phyloP scores from a whole-genome alignment of 257 asterid genomes.

The Petrea volubilis region DNA sequence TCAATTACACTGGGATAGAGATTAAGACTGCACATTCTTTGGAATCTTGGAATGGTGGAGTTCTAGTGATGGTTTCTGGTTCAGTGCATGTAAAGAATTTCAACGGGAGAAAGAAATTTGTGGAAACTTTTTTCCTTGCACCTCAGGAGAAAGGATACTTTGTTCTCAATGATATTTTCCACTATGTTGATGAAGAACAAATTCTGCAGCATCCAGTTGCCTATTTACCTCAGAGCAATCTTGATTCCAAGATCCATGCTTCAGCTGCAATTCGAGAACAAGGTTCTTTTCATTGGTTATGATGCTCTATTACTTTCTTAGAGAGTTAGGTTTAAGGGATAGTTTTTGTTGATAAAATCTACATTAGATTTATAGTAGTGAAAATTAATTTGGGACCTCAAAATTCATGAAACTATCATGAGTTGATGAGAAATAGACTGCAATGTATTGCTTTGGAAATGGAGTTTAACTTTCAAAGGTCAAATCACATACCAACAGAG shows the following conservation, averaged over 20 bases:
- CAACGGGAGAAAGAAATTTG: slow-evolving; percentile 74
- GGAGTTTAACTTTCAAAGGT: no score
- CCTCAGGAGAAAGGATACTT: slow-evolving; percentile 95
- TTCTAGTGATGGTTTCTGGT: slow-evolving; percentile 93
- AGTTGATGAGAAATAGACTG: no score
- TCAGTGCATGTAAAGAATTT: slow-evolving; percentile 58
- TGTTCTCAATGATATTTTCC: slow-evolving; percentile 86
- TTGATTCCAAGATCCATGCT: slow-evolving; percentile 54
- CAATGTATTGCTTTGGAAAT: no score
- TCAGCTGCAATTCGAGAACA: slow-evolving; percentile 61
- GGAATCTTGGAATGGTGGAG: slow-evolving; percentile 94
- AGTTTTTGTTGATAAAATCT: neutral
- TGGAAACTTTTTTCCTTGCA: slow-evolving; percentile 91
- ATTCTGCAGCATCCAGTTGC: slow-evolving; percentile 67
- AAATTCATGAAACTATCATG: neutral
- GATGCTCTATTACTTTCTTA: neutral
- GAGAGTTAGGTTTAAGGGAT: neutral
- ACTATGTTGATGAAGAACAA: slow-evolving; percentile 74
- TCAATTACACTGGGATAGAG: slow-evolving; percentile 71
- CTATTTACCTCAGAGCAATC: slow-evolving; percentile 67
- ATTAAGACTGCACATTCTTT: slow-evolving; percentile 89
- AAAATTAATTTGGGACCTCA: neutral
- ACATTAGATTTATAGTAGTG: neutral
- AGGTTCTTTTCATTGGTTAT: slow-evolving; percentile 44
- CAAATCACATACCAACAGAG: no score